phyloP scores from a whole-genome alignment of 2,329 filamentous ascomycete species.

The Coniochaeta hoffmannii region DNA sequence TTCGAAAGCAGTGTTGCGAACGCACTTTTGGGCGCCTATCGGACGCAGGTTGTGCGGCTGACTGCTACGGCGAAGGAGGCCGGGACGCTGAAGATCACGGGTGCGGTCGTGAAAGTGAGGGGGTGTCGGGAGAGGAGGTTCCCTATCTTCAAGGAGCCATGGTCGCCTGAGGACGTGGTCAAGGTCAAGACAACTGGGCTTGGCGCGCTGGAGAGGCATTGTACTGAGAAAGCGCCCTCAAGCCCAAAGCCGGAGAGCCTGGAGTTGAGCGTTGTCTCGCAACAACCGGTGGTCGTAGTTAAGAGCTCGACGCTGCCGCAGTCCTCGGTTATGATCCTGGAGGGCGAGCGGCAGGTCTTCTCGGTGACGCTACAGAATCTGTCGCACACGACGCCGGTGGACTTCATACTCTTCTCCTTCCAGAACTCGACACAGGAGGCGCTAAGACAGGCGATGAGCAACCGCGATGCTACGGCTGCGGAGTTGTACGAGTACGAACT shows the following conservation, averaged over 20 bases:
- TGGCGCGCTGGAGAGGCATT: slow-evolving; percentile 42
- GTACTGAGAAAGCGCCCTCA: slow-evolving; percentile 25
- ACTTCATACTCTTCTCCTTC: slow-evolving; percentile 82
- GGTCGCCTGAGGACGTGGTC: slow-evolving; percentile 59
- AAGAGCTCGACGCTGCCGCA: slow-evolving; percentile 74
- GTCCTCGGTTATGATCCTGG: slow-evolving; percentile 83
- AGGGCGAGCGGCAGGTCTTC: slow-evolving; percentile 77
- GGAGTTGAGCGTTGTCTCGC: slow-evolving; percentile 66
- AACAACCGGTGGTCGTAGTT: slow-evolving; percentile 70
- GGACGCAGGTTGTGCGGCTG: slow-evolving; percentile 71
- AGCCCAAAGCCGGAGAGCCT: slow-evolving; percentile 42
- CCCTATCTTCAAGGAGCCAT: slow-evolving; percentile 71
- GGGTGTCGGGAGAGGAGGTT: slow-evolving; percentile 80
- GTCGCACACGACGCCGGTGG: slow-evolving; percentile 62
- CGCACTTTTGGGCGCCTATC: slow-evolving; percentile 69
- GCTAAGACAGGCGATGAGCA: slow-evolving; percentile 66
- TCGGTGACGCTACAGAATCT: slow-evolving; percentile 74
- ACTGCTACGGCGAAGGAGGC: slow-evolving; percentile 57
- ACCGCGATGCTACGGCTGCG: slow-evolving; percentile 67
- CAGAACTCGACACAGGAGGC: slow-evolving; percentile 79
- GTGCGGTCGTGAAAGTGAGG: slow-evolving; percentile 70
- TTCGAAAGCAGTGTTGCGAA: slow-evolving; percentile 61
- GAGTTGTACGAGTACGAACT: slow-evolving; percentile 84
- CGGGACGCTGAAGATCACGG: slow-evolving; percentile 66
- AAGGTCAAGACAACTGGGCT: slow-evolving; percentile 75